Evolutionary conservation across 257 asterid genomes (phyloP), one percentile per base, ranked within the genome.

Genomic region (Salvia rosmarinus): DNA sequence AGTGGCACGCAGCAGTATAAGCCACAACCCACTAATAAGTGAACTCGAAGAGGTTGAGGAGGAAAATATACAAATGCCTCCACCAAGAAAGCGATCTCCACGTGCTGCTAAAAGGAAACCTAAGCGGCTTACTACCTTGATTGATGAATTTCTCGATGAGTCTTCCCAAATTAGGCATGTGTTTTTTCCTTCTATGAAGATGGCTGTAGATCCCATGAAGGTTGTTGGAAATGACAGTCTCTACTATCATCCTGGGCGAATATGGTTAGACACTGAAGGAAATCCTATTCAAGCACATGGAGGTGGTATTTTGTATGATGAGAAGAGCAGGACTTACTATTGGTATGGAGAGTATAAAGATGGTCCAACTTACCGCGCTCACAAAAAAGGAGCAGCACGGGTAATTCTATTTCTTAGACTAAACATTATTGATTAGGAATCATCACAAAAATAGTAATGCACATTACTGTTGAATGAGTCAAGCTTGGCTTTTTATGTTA

Each of bases 261-360:
- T 90, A 73, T 95, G 99, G 99, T 78, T 95, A 77, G 99, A 95
- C 78, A 95, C 95, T 44, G 88, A 90, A 58, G 96, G 98, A 66
- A 90, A 90, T 78, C 97, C 98, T 46, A 90, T 95, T 77, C 99
- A 95, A 79, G 99, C 97, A 55, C 99, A 90, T 76, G 99, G 99
- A 40, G 99, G 98, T 67, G 98, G 98, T 34, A 85, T 95, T 76
- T 69, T 92, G n/a, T 90, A 87, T 34, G 99, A 95, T 71, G 91
- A 81, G 72, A 81, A 71, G 71, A 82, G 85, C 40, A 74, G 44
- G 80, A 87, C 87, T 46, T 95, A 90, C 81, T 95, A 88, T 77
- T 95, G 99, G 99, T 95, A 91, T 68, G 99, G 99, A 9, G 99
- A 95, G 83, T 95, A 81, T 74, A 95, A 95, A 86, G 98, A 95